These are phyloP conservation scores for Coemansia reversa DNA, from an alignment of 192 early-diverging fungal genomes.

Conservation along the genomic window DNA sequence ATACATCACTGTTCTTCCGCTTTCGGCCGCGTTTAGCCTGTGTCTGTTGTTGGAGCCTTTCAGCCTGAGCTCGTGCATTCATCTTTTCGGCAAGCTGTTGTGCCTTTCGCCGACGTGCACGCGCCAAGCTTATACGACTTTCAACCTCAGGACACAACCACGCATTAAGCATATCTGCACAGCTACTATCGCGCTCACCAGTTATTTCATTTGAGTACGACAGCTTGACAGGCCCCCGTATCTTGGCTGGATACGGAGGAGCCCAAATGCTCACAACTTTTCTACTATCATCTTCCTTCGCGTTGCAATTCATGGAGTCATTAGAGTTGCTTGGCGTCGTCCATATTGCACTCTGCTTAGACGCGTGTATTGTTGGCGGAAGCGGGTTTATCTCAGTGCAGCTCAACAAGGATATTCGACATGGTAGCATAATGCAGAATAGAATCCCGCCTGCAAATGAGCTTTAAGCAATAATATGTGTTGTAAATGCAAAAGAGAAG, in stretches of 20 bases:
- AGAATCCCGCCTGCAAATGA: not conserved
- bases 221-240: not conserved
- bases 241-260: slow-evolving; percentile 9
- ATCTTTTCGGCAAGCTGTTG: slow-evolving; percentile 22
- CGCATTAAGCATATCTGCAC: slow-evolving; percentile 7
- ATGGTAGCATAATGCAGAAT: slow-evolving; percentile 6
- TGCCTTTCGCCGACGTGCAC: slow-evolving; percentile 19
- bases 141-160: slow-evolving; percentile 42
- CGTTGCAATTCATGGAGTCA: not conserved
- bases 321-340: not conserved
- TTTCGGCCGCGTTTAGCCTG: slow-evolving; percentile 2
- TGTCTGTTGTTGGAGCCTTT: not conserved
- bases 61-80: slow-evolving; percentile 26
- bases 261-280: slow-evolving; percentile 22
- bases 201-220: not conserved
- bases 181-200: not conserved
- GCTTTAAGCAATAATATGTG: not conserved
- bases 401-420: slow-evolving; percentile 30
- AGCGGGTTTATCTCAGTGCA: slow-evolving; percentile 24
- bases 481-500: not conserved
- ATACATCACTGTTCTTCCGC: slow-evolving; percentile 9
- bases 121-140: slow-evolving; percentile 5
- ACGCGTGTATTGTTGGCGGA: not conserved
- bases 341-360: not conserved
- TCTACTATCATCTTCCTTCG: slow-evolving; percentile 2